Evolutionary conservation across 495 filamentous ascomycete species (phyloP).

Genomic region (Aspergillus carlsbadensis): DNA sequence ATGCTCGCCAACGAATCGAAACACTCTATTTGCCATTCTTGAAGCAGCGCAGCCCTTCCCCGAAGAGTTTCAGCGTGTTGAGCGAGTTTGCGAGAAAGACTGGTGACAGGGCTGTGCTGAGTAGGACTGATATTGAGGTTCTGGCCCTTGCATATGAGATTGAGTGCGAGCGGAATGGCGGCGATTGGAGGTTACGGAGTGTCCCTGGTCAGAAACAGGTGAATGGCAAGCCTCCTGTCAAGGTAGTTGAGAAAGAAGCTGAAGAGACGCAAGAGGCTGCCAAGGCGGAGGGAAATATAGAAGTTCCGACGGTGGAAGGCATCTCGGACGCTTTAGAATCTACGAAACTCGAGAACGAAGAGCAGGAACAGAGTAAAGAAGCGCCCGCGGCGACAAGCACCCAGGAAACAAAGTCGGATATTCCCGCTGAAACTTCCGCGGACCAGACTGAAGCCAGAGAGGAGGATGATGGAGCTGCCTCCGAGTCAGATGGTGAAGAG

Average conservation of each 20-base stretch:
- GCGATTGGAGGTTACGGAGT: conserved; percentile 77
- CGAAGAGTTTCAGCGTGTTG: conserved; percentile 75
- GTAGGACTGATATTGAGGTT: conserved; percentile 82
- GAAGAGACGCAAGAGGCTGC: conserved; percentile 5
- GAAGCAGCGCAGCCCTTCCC: conserved; percentile 66
- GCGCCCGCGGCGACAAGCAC: conserved; percentile 6
- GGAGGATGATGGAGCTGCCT: conserved; percentile 46
- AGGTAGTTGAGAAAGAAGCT: conserved; percentile 27
- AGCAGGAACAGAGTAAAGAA: conserved; percentile 15
- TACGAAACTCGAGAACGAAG: conserved; percentile 23
- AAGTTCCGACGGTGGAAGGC: conserved; percentile 26
- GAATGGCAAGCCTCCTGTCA: conserved; percentile 66
- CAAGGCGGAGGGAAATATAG: conserved; percentile 9
- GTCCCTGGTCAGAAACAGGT: conserved; percentile 72
- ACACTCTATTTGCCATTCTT: conserved; percentile 82
- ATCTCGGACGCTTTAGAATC: conserved; percentile 30
- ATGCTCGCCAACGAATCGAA: conserved; percentile 74
- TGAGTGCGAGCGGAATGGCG: conserved; percentile 78
- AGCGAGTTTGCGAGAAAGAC: conserved; percentile 85
- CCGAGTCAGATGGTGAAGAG: conserved; percentile 66
- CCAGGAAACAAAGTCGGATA: conserved; percentile 10
- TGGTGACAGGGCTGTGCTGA: conserved; percentile 84
- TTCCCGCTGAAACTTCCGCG: conserved; percentile 18
- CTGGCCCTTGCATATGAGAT: conserved; percentile 90
- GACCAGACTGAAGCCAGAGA: conserved; percentile 18